These are phyloP conservation scores for Termitomyces sp. DNA, from an alignment of 768 basidiomycete genomes.

Conservation along the genomic window DNA sequence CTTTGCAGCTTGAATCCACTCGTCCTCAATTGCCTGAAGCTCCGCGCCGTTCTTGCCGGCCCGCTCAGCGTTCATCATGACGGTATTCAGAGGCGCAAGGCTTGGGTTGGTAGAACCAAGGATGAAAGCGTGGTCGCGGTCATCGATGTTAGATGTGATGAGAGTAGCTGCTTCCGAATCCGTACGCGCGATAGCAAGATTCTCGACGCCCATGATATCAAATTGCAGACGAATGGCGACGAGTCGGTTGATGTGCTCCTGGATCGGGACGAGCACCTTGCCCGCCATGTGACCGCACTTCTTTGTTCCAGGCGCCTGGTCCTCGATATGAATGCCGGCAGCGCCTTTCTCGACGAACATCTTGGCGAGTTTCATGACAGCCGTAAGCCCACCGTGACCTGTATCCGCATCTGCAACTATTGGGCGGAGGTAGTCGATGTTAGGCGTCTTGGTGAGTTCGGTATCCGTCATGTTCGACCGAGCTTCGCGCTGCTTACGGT, in stretches of 20 bases:
- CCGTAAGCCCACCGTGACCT: slow-evolving; percentile 96
- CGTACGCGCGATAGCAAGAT: slow-evolving; percentile 89
- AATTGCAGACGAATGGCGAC: slow-evolving; percentile 96
- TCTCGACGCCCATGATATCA: slow-evolving; percentile 98
- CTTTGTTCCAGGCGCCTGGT: slow-evolving; percentile 97
- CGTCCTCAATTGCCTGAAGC: slow-evolving; percentile 85
- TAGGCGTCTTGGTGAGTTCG: slow-evolving; percentile 66
- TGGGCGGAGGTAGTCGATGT: slow-evolving; percentile 89
- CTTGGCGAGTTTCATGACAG: slow-evolving; percentile 97
- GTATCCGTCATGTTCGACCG: slow-evolving; percentile 68
- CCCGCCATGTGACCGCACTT: slow-evolving; percentile 95
- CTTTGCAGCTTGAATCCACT: slow-evolving; percentile 78
- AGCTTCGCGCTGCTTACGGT: slow-evolving; percentile 89
- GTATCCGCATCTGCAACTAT: slow-evolving; percentile 97
- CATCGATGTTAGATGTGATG: slow-evolving; percentile 94
- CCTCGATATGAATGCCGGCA: slow-evolving; percentile 96
- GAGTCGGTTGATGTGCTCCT: slow-evolving; percentile 97
- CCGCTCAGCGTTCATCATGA: slow-evolving; percentile 84
- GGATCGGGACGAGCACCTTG: slow-evolving; percentile 95
- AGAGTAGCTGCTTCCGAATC: slow-evolving; percentile 98
- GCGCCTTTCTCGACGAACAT: slow-evolving; percentile 99
- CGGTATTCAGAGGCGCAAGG: slow-evolving; percentile 64
- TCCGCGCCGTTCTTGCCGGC: slow-evolving; percentile 75
- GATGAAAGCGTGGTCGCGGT: slow-evolving; percentile 97
- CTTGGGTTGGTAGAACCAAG: slow-evolving; percentile 82